Percentiles rank a stretch among this genome's conserved stretches.
These are phyloP conservation scores for Suhomyces kunorum DNA, from an alignment of 1,139 yeast species.

Conservation along the genomic window DNA sequence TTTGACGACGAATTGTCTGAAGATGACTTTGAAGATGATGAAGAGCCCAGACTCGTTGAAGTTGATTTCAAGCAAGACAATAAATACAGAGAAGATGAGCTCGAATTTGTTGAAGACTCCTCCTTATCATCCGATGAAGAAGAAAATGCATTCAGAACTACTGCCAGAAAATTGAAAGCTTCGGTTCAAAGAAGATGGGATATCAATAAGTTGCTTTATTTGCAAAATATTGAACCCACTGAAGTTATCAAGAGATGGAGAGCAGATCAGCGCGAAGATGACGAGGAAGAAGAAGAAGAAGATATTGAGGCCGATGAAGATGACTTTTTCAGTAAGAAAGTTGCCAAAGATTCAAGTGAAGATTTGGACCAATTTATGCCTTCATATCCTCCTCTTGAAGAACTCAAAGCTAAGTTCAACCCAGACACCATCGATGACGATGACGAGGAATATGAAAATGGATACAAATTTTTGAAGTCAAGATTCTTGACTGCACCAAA, in stretches of 20 bases:
- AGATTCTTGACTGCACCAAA: conserved; percentile 74
- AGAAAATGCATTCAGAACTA: conserved; percentile 35
- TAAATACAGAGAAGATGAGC: conserved; percentile 47
- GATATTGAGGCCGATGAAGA: conserved; percentile 49
- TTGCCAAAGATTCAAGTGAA: conserved; percentile 25
- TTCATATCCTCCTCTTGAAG: conserved; percentile 50
- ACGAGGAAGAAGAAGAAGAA: conserved; percentile 57
- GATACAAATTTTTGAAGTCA: conserved; percentile 50
- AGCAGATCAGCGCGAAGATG: conserved; percentile 47
- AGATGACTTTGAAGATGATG: conserved; percentile 39
- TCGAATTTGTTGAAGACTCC: conserved; percentile 53
- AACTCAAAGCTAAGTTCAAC: conserved; percentile 56
- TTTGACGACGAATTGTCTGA: conserved; percentile 39
- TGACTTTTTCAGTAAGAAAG: conserved; percentile 63
- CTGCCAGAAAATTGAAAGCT: conserved; percentile 49
- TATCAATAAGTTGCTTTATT: conserved; percentile 75
- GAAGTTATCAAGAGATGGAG: conserved; percentile 81
- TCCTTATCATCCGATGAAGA: conserved; percentile 46
- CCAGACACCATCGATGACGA: conserved; percentile 33
- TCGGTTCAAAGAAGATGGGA: conserved; percentile 64
- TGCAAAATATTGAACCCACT: conserved; percentile 71
- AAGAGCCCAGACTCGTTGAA: conserved; percentile 44
- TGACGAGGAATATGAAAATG: conserved; percentile 46
- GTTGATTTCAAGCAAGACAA: conserved; percentile 46
- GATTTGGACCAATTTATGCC: conserved; percentile 38